Evolutionary conservation across 495 filamentous ascomycete species (phyloP).

Genomic region (Haplographium delicatum): DNA sequence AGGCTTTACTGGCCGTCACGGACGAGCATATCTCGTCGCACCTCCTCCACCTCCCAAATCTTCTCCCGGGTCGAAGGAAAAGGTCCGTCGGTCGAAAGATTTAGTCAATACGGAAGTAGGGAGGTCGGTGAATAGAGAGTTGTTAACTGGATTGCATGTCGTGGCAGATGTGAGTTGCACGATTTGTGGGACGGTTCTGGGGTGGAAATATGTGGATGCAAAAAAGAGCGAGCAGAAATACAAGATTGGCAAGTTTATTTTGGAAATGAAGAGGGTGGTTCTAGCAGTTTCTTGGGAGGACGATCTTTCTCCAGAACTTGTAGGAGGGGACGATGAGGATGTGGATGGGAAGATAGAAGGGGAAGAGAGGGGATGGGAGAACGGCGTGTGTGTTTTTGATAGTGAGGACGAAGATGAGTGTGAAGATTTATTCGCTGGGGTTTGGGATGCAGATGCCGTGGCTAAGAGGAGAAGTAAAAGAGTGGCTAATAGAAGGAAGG

Average conservation of each 20-base stretch:
- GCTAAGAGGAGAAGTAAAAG: constrained; percentile 56
- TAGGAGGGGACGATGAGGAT: constrained; percentile 10
- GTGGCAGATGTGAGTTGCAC: constrained; percentile 50
- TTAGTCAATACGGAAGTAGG: constrained; percentile 45
- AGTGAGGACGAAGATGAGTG: constrained; percentile 92
- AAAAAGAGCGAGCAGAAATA: constrained; percentile 78
- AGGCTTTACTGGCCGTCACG: constrained; percentile 91
- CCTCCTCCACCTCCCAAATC: constrained; percentile 29
- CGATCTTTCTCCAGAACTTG: too few relatives aligned
- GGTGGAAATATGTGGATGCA: constrained; percentile 92
- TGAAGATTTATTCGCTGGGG: constrained; percentile 84
- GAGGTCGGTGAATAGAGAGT: constrained; percentile 57
- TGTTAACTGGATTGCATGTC: constrained; percentile 74
- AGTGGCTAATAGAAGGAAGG: constrained; percentile 20
- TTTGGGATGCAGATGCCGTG: constrained; percentile 72
- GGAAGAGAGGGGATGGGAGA: constrained; percentile 22
- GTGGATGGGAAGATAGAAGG: constrained; percentile 12
- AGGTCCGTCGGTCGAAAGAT: constrained; percentile 15
- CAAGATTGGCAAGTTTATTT: constrained; percentile 94
- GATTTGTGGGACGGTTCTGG: constrained; percentile 64
- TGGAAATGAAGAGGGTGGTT: constrained; percentile 75
- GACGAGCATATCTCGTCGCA: constrained; percentile 83
- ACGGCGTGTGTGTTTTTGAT: constrained; percentile 70
- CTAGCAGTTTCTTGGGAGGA: constrained; percentile 66
- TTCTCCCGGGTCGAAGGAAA: constrained; percentile 6